Conservation (phyloP, 129 eudicot genomes). For the Oenanthe sinensis region DNA sequence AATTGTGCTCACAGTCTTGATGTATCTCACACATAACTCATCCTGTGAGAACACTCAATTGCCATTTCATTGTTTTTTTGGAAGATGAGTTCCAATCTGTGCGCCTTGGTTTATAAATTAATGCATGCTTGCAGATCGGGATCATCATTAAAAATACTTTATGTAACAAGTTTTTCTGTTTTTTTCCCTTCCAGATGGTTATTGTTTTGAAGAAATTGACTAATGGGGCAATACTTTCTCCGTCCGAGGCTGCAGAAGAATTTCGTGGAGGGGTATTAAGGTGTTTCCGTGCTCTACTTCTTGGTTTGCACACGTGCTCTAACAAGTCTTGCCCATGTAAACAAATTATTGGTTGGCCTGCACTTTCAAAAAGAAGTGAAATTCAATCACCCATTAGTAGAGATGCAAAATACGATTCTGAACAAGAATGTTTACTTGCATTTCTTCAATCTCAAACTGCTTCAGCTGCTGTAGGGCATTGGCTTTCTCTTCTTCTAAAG, state of each 20-base stretch:
- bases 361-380: slow-evolving; percentile 31
- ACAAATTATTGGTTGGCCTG: slow-evolving; percentile 37
- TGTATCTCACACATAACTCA: background rate
- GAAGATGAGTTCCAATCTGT: background rate
- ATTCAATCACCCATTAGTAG: slow-evolving; percentile 15
- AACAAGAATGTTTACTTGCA: slow-evolving; percentile 49
- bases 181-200: slow-evolving; percentile 41
- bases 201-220: slow-evolving; percentile 77
- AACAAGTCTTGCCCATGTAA: slow-evolving; percentile 65
- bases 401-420: slow-evolving; percentile 11
- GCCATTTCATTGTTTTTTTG: background rate
- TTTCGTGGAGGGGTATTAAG: slow-evolving; percentile 86
- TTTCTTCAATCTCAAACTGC: slow-evolving; percentile 85
- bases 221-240: slow-evolving; percentile 75
- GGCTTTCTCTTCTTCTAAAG: slow-evolving; percentile 87
- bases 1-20: background rate
- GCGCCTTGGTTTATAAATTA: background rate
- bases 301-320: slow-evolving; percentile 43
- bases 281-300: slow-evolving; percentile 66
- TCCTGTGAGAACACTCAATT: background rate
- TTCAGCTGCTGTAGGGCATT: slow-evolving; percentile 77
- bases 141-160: background rate
- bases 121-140: background rate
- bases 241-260: slow-evolving; percentile 84
- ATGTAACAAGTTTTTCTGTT: background rate